Percentiles rank a stretch among this genome's conserved stretches.
phyloP scores from a whole-genome alignment of 306 rosid genomes.

The Ochetophila trinervis region DNA sequence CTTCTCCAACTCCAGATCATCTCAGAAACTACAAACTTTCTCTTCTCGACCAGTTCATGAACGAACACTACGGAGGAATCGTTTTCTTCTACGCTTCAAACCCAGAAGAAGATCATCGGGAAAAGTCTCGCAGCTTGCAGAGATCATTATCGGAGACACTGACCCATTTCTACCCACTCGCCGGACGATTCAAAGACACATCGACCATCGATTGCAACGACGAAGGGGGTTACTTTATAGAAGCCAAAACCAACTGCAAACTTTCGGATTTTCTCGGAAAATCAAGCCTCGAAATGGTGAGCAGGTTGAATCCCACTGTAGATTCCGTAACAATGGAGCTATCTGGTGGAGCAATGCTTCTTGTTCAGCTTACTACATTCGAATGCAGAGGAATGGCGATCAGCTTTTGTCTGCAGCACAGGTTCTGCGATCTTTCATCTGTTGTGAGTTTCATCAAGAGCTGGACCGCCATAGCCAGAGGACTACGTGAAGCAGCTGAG shows the following conservation, averaged over 20 bases:
- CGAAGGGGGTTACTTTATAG: neutral
- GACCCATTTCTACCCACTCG: neutral
- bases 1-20: neutral
- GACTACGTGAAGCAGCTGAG: neutral
- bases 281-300: too few relatives aligned
- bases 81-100: neutral
- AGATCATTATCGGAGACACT: neutral
- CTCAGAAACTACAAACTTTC: neutral
- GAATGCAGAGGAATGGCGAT: neutral
- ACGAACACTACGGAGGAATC: neutral
- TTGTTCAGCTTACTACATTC: neutral
- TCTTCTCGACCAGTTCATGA: neutral
- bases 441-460: neutral
- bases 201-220: neutral
- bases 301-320: too few relatives aligned
- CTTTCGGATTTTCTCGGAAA: neutral
- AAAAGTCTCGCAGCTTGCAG: neutral
- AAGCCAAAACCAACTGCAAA: neutral
- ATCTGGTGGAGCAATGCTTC: neutral
- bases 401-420: slow-evolving; percentile 1
- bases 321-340: neutral
- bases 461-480: slow-evolving; percentile 5
- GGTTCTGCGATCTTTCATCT: neutral
- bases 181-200: neutral
- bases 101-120: neutral